Percentiles rank a stretch among this genome's conserved stretches.
Conservation (phyloP, 352 stramenopile species). For the Aphanomyces stellatus region DNA sequence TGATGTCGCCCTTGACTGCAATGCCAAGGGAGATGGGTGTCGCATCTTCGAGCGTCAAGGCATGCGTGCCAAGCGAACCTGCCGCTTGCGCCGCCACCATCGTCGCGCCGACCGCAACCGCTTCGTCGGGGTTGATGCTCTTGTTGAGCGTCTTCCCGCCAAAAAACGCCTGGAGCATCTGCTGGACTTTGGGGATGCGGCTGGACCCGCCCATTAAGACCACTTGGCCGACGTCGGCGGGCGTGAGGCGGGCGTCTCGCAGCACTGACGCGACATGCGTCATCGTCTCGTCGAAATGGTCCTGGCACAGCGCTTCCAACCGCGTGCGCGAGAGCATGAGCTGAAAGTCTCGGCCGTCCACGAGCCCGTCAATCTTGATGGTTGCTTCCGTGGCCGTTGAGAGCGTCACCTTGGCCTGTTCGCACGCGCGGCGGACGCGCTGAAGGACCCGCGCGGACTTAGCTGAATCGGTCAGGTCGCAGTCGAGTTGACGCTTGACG, state of each 20-base stretch:
- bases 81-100: slow-evolving; percentile 26
- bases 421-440: slow-evolving; percentile 85
- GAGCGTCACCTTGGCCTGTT: slow-evolving; percentile 87
- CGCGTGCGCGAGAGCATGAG: no score
- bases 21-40: slow-evolving; percentile 38
- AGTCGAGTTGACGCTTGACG: no score
- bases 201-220: slow-evolving; percentile 30
- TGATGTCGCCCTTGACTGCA: slow-evolving; percentile 47
- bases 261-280: no score
- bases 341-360: slow-evolving; percentile 91
- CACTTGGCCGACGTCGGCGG: slow-evolving; percentile 23
- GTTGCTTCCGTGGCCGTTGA: slow-evolving; percentile 74
- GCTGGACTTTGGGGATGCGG: slow-evolving; percentile 39
- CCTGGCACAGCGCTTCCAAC: no score
- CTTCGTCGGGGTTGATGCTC: slow-evolving; percentile 61
- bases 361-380: slow-evolving; percentile 89
- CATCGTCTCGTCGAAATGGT: no score
- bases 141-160: slow-evolving; percentile 36
- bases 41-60: slow-evolving; percentile 27
- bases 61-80: slow-evolving; percentile 23
- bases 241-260: no score
- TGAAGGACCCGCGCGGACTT: slow-evolving; percentile 67
- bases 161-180: slow-evolving; percentile 40
- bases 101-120: slow-evolving; percentile 40
- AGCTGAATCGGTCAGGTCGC: slow-evolving; percentile 70